Evolutionary conservation across 2,329 filamentous ascomycete species (phyloP), one percentile per base, ranked within the genome.

Genomic region (Ophiostoma novo-ulmi): DNA sequence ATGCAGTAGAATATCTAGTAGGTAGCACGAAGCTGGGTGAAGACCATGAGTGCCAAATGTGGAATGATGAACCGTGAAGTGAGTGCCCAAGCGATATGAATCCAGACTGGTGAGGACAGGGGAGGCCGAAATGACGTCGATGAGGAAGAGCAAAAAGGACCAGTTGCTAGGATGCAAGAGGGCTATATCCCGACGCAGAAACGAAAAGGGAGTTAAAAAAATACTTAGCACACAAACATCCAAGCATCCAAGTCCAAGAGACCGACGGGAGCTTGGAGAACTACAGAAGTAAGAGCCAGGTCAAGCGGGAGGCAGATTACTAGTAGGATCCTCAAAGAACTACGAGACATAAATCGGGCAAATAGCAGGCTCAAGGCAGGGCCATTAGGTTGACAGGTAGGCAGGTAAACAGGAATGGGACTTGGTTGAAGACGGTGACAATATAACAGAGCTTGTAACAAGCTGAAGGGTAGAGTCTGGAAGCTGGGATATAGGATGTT

Each of bases 301-400:
- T 39, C 52, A 26, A 35, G 26, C 58, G 58, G 58, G 13, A 63
- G 58, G 58, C 58, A 31, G 58, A 63, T 17, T 11, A 63, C 26
- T 26, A 61, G n/a, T 63, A 63, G 58, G 58, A 63, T 63, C 55
- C 26, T 35, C 58, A 35, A 35, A 31, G 26, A 63, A 36, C 55
- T 31, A 35, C 58, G 26, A 35, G 55, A 63, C 26, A 63, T 35
- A 63, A 35, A 63, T 35, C 26, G 58, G 58, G 58, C 58, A 63
- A 63, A 35, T 63, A 63, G 22, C 58, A 63, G 58, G 44, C 44
- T 5, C 3, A 14, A 22, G 52, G 7, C 22, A 58, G 10, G 11
- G n/a, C 22, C 5, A 58, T 58, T 13, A 10, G n/a, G 13, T 31
- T 5, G 10, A 10, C 11, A 58, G 52, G 52, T 10, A 11, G 22